These are phyloP conservation scores for Diaporthe citri DNA, from an alignment of 2,329 filamentous ascomycete genomes.

Conservation along the genomic window DNA sequence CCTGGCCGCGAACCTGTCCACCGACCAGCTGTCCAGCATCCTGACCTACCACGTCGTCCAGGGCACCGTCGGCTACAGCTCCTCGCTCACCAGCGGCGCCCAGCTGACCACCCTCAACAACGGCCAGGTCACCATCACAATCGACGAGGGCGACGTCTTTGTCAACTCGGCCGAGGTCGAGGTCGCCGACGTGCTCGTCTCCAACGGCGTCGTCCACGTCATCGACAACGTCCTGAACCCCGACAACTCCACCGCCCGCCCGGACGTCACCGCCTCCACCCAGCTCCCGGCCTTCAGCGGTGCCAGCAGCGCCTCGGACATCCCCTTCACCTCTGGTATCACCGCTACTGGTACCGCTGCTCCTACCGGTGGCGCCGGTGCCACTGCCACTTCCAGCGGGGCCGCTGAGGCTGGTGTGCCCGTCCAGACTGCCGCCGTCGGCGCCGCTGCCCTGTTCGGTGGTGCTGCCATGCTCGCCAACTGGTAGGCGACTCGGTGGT, in stretches of 20 bases:
- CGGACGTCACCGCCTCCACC: conserved; percentile 52
- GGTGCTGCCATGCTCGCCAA: conserved; percentile 34
- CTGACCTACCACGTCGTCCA: conserved; percentile 75
- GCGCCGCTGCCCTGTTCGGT: conserved; percentile 33
- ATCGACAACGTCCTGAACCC: conserved; percentile 67
- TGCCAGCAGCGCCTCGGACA: conserved; percentile 41
- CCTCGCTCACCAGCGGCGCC: conserved; percentile 47
- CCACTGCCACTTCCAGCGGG: background rate
- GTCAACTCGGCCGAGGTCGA: conserved; percentile 67
- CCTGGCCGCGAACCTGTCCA: conserved; percentile 60
- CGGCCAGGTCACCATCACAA: conserved; percentile 58
- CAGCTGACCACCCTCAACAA: conserved; percentile 57
- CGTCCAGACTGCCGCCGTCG: conserved; percentile 36
- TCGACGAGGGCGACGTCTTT: conserved; percentile 56
- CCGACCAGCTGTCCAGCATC: conserved; percentile 62
- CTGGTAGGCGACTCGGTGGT: background rate
- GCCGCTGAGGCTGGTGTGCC: conserved; percentile 11
- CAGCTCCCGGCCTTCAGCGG: conserved; percentile 51
- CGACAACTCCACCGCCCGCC: conserved; percentile 49
- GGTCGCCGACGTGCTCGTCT: conserved; percentile 65
- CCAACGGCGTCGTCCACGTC: conserved; percentile 70
- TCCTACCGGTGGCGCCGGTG: background rate
- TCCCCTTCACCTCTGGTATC: conserved; percentile 33
- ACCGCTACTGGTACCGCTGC: conserved; percentile 7
- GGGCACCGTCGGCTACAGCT: conserved; percentile 66